A percentile compares a stretch with the other conserved stretches of the same genome.
Conservation (phyloP, 805 yeast species). For the Kluyveromyces siamensis region DNA sequence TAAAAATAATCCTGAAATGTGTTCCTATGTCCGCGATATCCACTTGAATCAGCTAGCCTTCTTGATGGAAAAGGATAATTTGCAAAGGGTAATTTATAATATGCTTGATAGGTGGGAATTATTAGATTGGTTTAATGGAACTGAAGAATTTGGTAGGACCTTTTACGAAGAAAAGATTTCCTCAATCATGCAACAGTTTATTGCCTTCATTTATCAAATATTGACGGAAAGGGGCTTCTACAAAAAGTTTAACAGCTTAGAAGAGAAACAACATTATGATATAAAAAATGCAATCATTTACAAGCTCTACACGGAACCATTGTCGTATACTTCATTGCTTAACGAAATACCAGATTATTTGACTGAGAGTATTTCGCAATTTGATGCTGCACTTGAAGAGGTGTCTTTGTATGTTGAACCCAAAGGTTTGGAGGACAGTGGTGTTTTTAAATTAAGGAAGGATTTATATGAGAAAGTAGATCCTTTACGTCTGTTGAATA, state of each 20-base stretch:
- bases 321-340: constrained; percentile 43
- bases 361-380: constrained; percentile 29
- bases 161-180: constrained; percentile 40
- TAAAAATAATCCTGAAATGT: constrained; percentile 36
- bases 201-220: constrained; percentile 59
- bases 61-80: constrained; percentile 41
- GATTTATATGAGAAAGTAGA: constrained; percentile 40
- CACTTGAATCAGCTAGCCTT: constrained; percentile 57
- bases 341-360: constrained; percentile 28
- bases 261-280: constrained; percentile 23
- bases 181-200: constrained; percentile 69
- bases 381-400: constrained; percentile 47
- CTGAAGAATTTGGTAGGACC: constrained; percentile 30
- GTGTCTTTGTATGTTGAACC: constrained; percentile 57
- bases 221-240: constrained; percentile 63
- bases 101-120: constrained; percentile 55
- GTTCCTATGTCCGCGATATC: constrained; percentile 66
- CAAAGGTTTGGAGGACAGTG: constrained; percentile 55
- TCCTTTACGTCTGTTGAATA: constrained; percentile 41
- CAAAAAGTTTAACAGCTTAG: constrained; percentile 31
- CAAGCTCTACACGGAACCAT: constrained; percentile 42
- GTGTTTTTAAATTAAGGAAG: constrained; percentile 52
- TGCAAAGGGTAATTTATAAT: constrained; percentile 47
- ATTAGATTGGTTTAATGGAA: constrained; percentile 38
- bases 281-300: constrained; percentile 40